Conservation (phyloP, 768 basidiomycete genomes). For the Austroboletus eburneus region DNA sequence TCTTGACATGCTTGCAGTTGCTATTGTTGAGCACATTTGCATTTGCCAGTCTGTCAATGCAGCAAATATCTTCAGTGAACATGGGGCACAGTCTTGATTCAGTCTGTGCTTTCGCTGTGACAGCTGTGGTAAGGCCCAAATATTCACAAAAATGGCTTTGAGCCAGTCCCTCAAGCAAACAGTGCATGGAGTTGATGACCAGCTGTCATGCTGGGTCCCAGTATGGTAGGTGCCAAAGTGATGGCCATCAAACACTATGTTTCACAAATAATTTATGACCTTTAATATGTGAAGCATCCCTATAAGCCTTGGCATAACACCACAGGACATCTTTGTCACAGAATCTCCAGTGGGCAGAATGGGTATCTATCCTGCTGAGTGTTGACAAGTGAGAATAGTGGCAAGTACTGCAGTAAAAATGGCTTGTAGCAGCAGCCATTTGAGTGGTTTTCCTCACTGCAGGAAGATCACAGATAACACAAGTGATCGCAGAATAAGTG, state of each 20-base stretch:
- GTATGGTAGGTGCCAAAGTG: slow-evolving; percentile 16
- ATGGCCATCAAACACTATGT: slow-evolving; percentile 14
- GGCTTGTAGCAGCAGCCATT: too few species aligned
- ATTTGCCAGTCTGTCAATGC: not conserved
- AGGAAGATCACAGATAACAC: too few species aligned
- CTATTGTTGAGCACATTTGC: not conserved
- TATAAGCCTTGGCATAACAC: not conserved
- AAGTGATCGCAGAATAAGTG: too few species aligned
- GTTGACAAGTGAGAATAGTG: too few species aligned
- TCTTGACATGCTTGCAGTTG: not conserved
- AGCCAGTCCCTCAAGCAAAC: not conserved
- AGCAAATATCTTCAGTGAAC: not conserved
- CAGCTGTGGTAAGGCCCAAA: not conserved
- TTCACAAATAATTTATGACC: not conserved
- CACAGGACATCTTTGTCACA: not conserved
- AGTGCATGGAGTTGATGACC: slow-evolving; percentile 24
- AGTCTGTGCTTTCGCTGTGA: not conserved
- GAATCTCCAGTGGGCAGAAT: too few species aligned
- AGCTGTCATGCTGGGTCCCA: slow-evolving; percentile 19
- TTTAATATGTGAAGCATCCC: not conserved
- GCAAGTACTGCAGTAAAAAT: too few species aligned
- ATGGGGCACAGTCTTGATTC: not conserved
- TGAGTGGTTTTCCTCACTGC: too few species aligned
- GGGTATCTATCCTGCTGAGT: too few species aligned
- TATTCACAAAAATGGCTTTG: not conserved